Evolutionary conservation across 352 stramenopile species (phyloP).

Genomic region (Pythium folliculosum): DNA sequence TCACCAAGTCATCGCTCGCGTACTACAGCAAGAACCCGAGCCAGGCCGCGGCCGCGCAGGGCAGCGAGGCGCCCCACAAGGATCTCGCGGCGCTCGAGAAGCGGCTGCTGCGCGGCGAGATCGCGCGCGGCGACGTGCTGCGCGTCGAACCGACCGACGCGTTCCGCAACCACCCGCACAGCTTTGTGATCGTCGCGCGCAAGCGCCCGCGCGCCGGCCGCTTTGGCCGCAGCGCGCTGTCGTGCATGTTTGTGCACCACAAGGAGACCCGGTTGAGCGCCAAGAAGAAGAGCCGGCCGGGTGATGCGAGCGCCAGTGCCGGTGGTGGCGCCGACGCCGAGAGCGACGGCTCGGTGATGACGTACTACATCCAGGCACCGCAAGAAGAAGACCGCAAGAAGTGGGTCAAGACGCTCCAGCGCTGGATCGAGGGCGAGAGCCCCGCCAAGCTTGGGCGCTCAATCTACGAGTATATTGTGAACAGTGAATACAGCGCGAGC

Average conservation of each 20-base stretch:
- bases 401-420: constrained; percentile 70
- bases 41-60: constrained; percentile 13
- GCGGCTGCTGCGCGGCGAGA: constrained; percentile 66
- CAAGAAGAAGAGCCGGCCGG: constrained; percentile 15
- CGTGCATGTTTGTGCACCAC: constrained; percentile 50
- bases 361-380: constrained; percentile 71
- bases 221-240: constrained; percentile 29
- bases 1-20: constrained; percentile 57
- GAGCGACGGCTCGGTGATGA: constrained; percentile 45
- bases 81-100: constrained; percentile 52
- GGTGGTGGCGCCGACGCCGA: constrained; percentile 24
- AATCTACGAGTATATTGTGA: constrained; percentile 77
- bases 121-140: constrained; percentile 56
- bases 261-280: constrained; percentile 60
- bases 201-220: constrained; percentile 46
- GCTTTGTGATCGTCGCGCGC: constrained; percentile 62
- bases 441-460: constrained; percentile 53
- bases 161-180: constrained; percentile 65
- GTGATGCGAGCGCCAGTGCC: not conserved
- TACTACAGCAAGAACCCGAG: constrained; percentile 77
- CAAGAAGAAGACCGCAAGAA: constrained; percentile 65
- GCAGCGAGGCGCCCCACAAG: constrained; percentile 36
- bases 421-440: constrained; percentile 69
- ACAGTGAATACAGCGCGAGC: constrained; percentile 66
- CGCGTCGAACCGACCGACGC: constrained; percentile 56